Evolutionary conservation across 2,329 filamentous ascomycete genomes (phyloP), one percentile per base, ranked within the genome.

Genomic region (Sporothrix variecibatus): DNA sequence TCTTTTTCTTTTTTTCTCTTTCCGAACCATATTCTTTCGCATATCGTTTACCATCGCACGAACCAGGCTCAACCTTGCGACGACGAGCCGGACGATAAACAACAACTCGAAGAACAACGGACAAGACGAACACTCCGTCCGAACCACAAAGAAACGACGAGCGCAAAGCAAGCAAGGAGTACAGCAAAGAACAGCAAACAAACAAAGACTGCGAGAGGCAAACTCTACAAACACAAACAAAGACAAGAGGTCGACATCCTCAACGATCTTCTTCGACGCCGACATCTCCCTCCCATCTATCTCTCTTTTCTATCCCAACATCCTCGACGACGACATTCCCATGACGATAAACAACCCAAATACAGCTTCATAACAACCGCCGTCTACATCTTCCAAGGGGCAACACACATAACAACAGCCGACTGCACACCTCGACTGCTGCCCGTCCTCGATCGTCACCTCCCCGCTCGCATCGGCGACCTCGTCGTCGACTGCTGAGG

Each of bases 401-500:
- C 71, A 26, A 51, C 58, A 51, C 53, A 6, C 17, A 60, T 51
- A 38, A 56, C 26, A 8, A 26, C 56, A 49, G 38, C 46, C 43
- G 40, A 46, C 17, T 12, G 9, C 26, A 2, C 51, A 11, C 15
- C 53, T 62, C 69, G 51, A 62, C 43, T 51, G 58, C 31, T 58
- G 26, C 6, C 53, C 62, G 40, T 60, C 58, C n/a, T 23, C 40
- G 20, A 40, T 49, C 56, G 20, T 38, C 72, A 38, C 65, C 40
- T 38, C 64, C 72, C 34, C 72, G 56, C 56, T 74, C 73, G 73
- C 73, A 72, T 56, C 73, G 73, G 62, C 71, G 72, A 73, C 70
- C 62, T 73, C 31, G 65, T 60, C 34, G 69, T 72, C 73, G 71
- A 43, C 62, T 72, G 69, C 71, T 64, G 60, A 75, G 65, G 56